Base-by-base conservation (phyloP, 2,329 filamentous ascomycete genomes). In the Alternaria sp. region DNA sequence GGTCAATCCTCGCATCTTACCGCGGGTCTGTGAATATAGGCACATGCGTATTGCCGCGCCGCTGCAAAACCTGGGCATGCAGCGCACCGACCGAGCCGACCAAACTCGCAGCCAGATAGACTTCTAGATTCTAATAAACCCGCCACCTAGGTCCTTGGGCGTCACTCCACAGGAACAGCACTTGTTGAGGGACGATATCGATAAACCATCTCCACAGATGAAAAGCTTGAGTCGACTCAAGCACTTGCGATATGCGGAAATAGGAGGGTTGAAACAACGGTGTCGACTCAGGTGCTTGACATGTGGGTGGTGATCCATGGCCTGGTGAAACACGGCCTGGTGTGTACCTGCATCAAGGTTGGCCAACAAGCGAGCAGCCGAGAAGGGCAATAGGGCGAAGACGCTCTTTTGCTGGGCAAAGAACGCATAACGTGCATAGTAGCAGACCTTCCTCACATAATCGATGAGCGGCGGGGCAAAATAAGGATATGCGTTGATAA, bases 151-250 rank as follows among this genome's bases (percentile, higher is more conserved):
- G 34, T 47, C 28, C 7, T 18, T n/a, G 56, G 42, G n/a, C 42
- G 34, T 46, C 28, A 34, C 26, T 48, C 51, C 16, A 7, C 43
- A 36, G 18, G 42, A 41, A 51, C n/a, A 30, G 49, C 49, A 41
- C 36, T 55, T 41, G 57, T 44, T 55, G 51, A 46, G 57, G 14
- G 51, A 39, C 22, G 48, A 54, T 55, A 58, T 54, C 43, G 55
- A 54, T 41, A 59, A 44, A 59, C 20, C 44, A 38, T 44, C 51
- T 38, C 51, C 39, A 51, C 55, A 54, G 34, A 24, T 12, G 16
- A 30, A 52, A 62, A 59, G 56, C 51, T 62, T 62, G 56, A 59
- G 24, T 47, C 16, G 14, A 39, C 22, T 47, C 60, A 59, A 59
- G 60, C 60, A 51, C 34, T 28, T 36, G 30, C 48, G 39, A 42